Base-by-base conservation (phyloP, 305 asterid species). In the Solanum hybrid region DNA sequence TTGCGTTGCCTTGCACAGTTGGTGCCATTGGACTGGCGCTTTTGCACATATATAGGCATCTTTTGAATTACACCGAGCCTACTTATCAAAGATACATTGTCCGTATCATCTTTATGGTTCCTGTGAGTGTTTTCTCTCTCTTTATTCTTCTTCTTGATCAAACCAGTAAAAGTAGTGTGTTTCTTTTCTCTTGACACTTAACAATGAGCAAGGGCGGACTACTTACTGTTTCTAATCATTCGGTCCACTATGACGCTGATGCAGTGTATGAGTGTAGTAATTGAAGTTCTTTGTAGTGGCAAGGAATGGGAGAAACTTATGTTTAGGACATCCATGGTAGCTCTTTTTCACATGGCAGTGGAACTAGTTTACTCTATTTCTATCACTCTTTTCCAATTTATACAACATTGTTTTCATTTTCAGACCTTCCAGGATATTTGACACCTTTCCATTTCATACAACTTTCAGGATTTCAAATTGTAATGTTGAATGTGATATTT, bases 91-190 rank as follows among this genome's bases (percentile, higher is more conserved):
- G 99, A 92, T 97, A 94, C 92, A 98, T 97, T 79, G 99, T 98
- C 86, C 98, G 99, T 36, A 98, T 98, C 90, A 96, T 98, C 93
- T 98, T 98, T 90, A 98, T 98, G 99, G 98, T 98, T 93, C 99
- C 99, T 87, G 99, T 98, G 91, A 96, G 99, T 94, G 85, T 72
- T 40, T 72, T 64, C 38, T 66, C 72, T n/a, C 31, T 51, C 77
- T n/a, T 56, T 32, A 26, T 89, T 51, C 51, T 90, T 38, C 87
- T 69, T 60, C 34, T 64, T 35, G 32, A 34, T 85, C 14, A 32
- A 60, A 85, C 88, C 19, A 4, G n/a, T 60, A 10, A 22, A 85
- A 31, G n/a, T 32, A 12, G 26, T 85, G 27, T 85, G 42, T 79
- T 79, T 37, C 29, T 79, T 37, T 78, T 37, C 60, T 78, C 26